Base-by-base conservation (phyloP, 192 early-diverging fungal genomes). In the Backusella liffmaniae region DNA sequence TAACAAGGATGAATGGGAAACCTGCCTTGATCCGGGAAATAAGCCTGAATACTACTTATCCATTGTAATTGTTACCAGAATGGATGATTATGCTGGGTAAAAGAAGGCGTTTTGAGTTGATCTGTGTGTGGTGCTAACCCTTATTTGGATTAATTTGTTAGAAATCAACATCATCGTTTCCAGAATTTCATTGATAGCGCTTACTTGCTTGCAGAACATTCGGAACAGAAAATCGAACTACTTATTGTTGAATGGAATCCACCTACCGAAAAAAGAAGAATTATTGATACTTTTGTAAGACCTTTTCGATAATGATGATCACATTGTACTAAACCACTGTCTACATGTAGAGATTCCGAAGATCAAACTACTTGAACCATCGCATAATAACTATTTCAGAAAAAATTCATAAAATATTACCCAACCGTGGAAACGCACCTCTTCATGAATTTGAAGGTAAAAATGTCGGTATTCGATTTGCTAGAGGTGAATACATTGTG, bases 181-280 rank as follows among this genome's bases (percentile, higher is more conserved):
- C 78, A 79, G 46, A 79, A 79, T 37, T 75, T 79, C 39, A 79
- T 79, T 29, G 78, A 79, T 66, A 75, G 73, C 35, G 68, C 78
- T 8, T 79, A 71, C 30, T 56, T 74, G 10, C 51, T 79, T 53
- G 78, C 78, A 18, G 67, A 70, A 49, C 42, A 67, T 15, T 75
- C 78, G 6, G 34, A 67, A 23, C 67, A 56, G 1, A 74, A 73
- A 9, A 75, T 79, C 12, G 78, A 79, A 51, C 23, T 79, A 8
- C 35, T 79, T 12, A 75, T 79, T 59, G 23, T 79, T 53, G 78
- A 79, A 51, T 79, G 78, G 78, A 79, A 79, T 30, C 78, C 78
- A 7, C 46, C 74, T 7, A 72, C 42, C 36, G 69, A 74, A 41
- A 41, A 21, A 41, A 74, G 74, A 46, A 32, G 67, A 59, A 66